Conservation (phyloP, 768 basidiomycete genomes). For the Leucocoprinus birnbaumii region DNA sequence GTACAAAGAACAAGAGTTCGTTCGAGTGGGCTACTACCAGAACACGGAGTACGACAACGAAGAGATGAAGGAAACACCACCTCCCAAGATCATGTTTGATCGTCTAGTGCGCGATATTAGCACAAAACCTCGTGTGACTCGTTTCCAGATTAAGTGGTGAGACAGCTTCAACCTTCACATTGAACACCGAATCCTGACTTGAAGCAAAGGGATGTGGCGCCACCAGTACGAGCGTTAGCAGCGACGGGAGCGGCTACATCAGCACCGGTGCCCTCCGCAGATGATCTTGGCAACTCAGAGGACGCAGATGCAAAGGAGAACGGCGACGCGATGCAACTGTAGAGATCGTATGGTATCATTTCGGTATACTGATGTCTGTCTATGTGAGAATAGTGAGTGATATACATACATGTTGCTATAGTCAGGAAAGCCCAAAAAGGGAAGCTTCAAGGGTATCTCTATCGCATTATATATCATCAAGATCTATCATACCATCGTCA, state of each 20-base stretch:
- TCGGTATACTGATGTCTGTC: constrained; percentile 1
- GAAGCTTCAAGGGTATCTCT: background rate
- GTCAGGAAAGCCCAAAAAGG: background rate
- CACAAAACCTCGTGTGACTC: constrained; percentile 89
- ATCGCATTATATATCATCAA: constrained; percentile 35
- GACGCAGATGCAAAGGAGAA: constrained; percentile 21
- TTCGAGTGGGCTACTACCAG: constrained; percentile 99
- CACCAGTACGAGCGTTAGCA: constrained; percentile 34
- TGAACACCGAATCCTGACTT: constrained; percentile 1
- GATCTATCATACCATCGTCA: constrained; percentile 35
- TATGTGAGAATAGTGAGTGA: background rate
- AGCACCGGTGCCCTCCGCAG: constrained; percentile 71
- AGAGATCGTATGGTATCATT: background rate
- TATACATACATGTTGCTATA: constrained; percentile 6
- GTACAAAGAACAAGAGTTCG: constrained; percentile 97
- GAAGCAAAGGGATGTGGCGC: constrained; percentile 57
- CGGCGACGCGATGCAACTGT: constrained; percentile 6
- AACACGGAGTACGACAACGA: constrained; percentile 98
- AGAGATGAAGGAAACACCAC: constrained; percentile 78
- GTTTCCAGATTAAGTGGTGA: constrained; percentile 87
- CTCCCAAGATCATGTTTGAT: constrained; percentile 70
- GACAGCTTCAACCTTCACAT: constrained; percentile 20
- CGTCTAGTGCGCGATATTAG: constrained; percentile 84
- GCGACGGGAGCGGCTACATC: constrained; percentile 65
- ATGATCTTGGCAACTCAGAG: constrained; percentile 50